These are phyloP conservation scores for Dipteronia dyeriana DNA, from an alignment of 345 rosid genomes.

Conservation along the genomic window DNA sequence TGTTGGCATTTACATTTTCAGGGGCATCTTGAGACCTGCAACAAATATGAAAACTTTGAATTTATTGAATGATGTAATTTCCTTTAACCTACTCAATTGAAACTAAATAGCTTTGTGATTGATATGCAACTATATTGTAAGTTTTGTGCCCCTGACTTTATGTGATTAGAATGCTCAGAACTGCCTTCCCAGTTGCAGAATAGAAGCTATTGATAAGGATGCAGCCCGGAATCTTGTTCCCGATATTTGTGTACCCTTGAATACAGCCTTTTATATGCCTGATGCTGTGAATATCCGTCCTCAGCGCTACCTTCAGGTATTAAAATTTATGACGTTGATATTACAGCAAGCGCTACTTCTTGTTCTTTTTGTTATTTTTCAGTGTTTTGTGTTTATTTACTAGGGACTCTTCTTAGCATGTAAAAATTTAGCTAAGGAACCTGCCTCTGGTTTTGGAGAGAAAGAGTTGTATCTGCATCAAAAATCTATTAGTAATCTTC, in stretches of 20 bases:
- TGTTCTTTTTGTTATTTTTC: background rate
- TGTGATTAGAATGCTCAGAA: constrained; percentile 81
- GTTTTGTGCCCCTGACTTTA: constrained; percentile 15
- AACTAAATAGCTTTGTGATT: constrained; percentile 2
- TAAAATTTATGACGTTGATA: background rate
- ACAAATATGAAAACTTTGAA: constrained; percentile 59
- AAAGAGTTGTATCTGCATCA: constrained; percentile 53
- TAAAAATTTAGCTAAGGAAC: constrained; percentile 52
- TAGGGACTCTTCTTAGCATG: constrained; percentile 89
- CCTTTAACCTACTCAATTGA: constrained; percentile 21
- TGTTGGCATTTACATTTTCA: constrained; percentile 18
- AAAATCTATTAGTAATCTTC: constrained; percentile 51
- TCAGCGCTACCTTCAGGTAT: constrained; percentile 67
- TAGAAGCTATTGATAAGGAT: constrained; percentile 58
- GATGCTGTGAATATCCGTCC: constrained; percentile 82
- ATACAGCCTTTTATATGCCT: constrained; percentile 79
- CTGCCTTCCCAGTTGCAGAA: constrained; percentile 68
- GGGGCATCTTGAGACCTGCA: constrained; percentile 95
- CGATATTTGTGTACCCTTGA: constrained; percentile 52
- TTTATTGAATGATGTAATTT: constrained; percentile 60
- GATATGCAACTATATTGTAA: constrained; percentile 11
- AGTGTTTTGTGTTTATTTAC: constrained; percentile 23
- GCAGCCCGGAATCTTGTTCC: constrained; percentile 68
- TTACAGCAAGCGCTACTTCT: background rate
- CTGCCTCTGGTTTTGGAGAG: constrained; percentile 34